These are phyloP conservation scores for Fusarium sacchari DNA, from an alignment of 2,329 filamentous ascomycete species.

Conservation along the genomic window DNA sequence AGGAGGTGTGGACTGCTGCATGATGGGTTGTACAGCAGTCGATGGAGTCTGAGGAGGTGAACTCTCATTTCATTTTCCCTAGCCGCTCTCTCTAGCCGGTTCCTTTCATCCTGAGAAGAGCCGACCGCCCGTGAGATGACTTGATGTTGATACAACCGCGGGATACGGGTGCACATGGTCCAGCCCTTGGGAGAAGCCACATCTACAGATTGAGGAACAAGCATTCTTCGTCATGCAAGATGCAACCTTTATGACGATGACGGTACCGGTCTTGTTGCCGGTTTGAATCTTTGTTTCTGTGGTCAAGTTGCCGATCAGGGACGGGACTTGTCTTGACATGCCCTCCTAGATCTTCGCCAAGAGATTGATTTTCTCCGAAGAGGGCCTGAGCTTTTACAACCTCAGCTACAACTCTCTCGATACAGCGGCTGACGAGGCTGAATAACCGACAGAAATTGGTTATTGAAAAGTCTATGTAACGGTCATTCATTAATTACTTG, in stretches of 20 bases:
- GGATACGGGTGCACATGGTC: neutral
- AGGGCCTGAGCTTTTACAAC: conserved; percentile 16
- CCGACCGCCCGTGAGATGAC: conserved; percentile 13
- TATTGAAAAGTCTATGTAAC: conserved; percentile 3
- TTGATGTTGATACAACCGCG: neutral
- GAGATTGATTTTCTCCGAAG: conserved; percentile 39
- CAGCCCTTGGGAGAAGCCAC: conserved; percentile 17
- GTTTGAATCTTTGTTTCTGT: neutral
- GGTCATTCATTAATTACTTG: conserved; percentile 1
- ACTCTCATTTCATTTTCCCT: conserved; percentile 10
- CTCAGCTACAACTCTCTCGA: neutral
- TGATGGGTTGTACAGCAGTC: conserved; percentile 17
- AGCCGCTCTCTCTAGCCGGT: conserved; percentile 13
- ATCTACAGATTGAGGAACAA: conserved; percentile 9
- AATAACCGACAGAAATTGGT: neutral
- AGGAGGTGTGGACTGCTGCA: conserved; percentile 33
- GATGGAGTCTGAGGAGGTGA: neutral
- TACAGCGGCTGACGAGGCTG: conserved; percentile 5
- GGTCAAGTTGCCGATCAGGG: conserved; percentile 39
- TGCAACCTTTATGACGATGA: conserved; percentile 19
- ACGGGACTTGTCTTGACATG: conserved; percentile 22
- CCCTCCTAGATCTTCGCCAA: conserved; percentile 36
- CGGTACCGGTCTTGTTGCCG: neutral
- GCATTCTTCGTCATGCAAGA: conserved; percentile 24
- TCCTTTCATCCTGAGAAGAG: conserved; percentile 35